Evolutionary conservation across 106 monocot species (phyloP), one percentile per base, ranked within the genome.

Genomic region (Narthecium ossifragum): DNA sequence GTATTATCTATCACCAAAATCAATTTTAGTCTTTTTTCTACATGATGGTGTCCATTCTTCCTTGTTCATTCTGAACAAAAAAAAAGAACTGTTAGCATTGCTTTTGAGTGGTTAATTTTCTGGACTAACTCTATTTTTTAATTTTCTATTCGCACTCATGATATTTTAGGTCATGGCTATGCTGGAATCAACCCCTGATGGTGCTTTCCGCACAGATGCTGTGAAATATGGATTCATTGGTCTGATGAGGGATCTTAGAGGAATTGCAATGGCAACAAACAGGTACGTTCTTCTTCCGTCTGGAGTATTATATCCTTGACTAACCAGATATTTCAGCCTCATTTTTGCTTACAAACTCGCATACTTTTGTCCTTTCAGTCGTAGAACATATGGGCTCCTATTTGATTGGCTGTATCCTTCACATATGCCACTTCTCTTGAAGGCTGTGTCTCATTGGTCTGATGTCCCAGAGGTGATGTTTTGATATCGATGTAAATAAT

Each of bases 331-430:
- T 36, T 5, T 10, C 10, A 10, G 36, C 5, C 10, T 5, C 36
- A 36, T 5, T 36, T 36, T 36, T 36, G 5, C 10, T 36, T 36
- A 5, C 36, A 5, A 36, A 36, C 36, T 36, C n/a, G n/a, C n/a
- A n/a, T n/a, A n/a, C n/a, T n/a, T n/a, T n/a, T n/a, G 38, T 0
- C 39, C 53, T 64, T 73, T 30, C 78, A 98, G 96, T 81, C 90
- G 90, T 48, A 86, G 83, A 67, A 84, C 90, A 46, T 98, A 98
- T 73, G 77, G 91, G 17, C 73, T 91, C 8, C 64, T 98, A 32
- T 98, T 98, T 84, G 96, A 98, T 75, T 98, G 86, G 86, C 47
- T 98, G 53, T 98, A 98, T 69, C 96, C 96, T 31, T 67, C 79
- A 8, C 91, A 91, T 59, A 79, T 98, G 81, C 78, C 83, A 34